Evolutionary conservation across 2,329 filamentous ascomycete genomes (phyloP).

Genomic region (Berkeleyomyces basicola): DNA sequence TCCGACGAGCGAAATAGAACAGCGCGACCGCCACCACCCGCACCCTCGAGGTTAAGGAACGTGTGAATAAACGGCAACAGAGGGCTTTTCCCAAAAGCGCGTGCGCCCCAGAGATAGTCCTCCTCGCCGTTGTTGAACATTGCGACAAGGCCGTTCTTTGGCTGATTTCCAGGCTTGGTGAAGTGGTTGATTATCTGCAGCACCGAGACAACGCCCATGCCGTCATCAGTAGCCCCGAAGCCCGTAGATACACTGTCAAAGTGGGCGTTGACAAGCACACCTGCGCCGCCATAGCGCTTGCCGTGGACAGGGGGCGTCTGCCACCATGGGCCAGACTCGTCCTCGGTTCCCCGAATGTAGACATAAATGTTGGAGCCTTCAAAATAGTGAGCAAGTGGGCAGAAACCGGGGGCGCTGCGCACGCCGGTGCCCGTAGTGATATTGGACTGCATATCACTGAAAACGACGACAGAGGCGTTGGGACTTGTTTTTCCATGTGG

Average conservation of each 20-base stretch:
- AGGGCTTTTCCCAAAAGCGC: slow-evolving; percentile 69
- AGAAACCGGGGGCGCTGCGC: slow-evolving; percentile 17
- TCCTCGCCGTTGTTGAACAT: slow-evolving; percentile 94
- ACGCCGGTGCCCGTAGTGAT: slow-evolving; percentile 37
- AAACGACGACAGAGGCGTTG: slow-evolving; percentile 41
- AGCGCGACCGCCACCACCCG: slow-evolving; percentile 77
- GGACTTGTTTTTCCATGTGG: neutral
- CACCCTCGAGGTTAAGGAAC: slow-evolving; percentile 89
- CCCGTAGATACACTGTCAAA: slow-evolving; percentile 89
- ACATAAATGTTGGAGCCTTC: slow-evolving; percentile 86
- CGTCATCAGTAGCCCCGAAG: slow-evolving; percentile 87
- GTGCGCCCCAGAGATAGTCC: slow-evolving; percentile 75
- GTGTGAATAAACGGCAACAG: slow-evolving; percentile 66
- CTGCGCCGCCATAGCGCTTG: slow-evolving; percentile 43
- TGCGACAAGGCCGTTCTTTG: slow-evolving; percentile 63
- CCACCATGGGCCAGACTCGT: slow-evolving; percentile 63
- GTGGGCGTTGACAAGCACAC: slow-evolving; percentile 86
- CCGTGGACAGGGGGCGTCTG: slow-evolving; percentile 25
- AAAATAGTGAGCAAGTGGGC: slow-evolving; percentile 52
- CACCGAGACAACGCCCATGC: slow-evolving; percentile 72
- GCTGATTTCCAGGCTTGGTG: slow-evolving; percentile 51
- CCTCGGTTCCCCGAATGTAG: slow-evolving; percentile 70
- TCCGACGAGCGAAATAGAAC: slow-evolving; percentile 80
- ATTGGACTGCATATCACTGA: slow-evolving; percentile 67
- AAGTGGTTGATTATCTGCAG: slow-evolving; percentile 81